Percentiles rank a stretch among this genome's conserved stretches.
phyloP scores from a whole-genome alignment of 2,329 filamentous ascomycete genomes.

The Diaporthe humulicola region DNA sequence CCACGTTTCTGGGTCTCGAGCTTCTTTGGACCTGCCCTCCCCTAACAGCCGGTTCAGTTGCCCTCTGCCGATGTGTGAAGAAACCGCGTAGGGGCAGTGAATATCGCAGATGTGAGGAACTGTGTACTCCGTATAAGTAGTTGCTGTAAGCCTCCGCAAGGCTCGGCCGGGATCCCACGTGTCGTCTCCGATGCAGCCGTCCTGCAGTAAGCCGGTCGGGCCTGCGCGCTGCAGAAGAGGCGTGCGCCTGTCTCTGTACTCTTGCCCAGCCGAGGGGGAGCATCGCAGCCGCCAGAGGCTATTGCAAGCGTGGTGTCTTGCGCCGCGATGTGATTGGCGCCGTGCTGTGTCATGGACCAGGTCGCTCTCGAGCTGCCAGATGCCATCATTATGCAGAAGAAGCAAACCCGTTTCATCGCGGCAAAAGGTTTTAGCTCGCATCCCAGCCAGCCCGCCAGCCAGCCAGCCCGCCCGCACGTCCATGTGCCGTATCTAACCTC shows the following conservation, averaged over 20 bases:
- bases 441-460: not conserved
- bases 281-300: not conserved
- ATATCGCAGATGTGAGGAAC: not conserved
- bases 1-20: slow-evolving; percentile 23
- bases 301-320: slow-evolving; percentile 2
- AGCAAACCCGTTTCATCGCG: not conserved
- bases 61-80: not conserved
- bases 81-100: not conserved
- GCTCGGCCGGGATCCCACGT: slow-evolving; percentile 20
- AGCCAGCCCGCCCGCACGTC: not conserved
- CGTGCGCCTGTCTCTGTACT: not conserved
- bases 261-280: not conserved
- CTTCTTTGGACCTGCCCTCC: slow-evolving; percentile 7
- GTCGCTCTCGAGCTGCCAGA: not conserved
- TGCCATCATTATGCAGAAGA: slow-evolving; percentile 22
- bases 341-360: not conserved
- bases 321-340: slow-evolving; percentile 4
- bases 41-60: not conserved
- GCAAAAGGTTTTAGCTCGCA: not conserved
- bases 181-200: slow-evolving; percentile 17
- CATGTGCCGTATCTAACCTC: slow-evolving; percentile 24
- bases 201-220: slow-evolving; percentile 30
- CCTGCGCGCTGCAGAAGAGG: slow-evolving; percentile 11
- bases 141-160: not conserved
- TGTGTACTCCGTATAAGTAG: not conserved